A percentile compares a stretch with the other conserved stretches of the same genome.
These are phyloP conservation scores for Thinopyrum elongatum DNA, from an alignment of 176 grass and related monocot species.

Conservation along the genomic window DNA sequence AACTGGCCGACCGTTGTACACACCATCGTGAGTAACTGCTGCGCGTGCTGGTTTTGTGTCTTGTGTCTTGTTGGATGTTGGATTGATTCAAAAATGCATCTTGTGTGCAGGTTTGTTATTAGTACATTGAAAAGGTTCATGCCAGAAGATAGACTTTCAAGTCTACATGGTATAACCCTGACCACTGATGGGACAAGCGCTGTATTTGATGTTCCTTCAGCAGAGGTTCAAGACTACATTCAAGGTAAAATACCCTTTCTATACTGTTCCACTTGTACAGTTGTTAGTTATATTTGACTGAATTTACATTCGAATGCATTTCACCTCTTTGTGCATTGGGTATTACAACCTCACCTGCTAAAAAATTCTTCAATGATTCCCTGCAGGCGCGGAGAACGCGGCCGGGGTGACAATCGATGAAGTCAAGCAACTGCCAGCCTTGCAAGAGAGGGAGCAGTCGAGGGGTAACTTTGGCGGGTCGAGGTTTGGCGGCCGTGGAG, in stretches of 20 bases:
- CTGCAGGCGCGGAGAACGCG: slow-evolving; percentile 56
- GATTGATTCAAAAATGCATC: not conserved
- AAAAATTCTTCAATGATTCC: not conserved
- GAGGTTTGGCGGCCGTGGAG: slow-evolving; percentile 40
- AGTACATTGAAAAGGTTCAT: slow-evolving; percentile 80
- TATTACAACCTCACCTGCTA: not conserved
- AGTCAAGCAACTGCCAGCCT: slow-evolving; percentile 60
- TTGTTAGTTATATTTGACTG: not conserved
- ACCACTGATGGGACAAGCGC: slow-evolving; percentile 76
- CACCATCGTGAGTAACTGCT: slow-evolving; percentile 58
- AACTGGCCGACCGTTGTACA: slow-evolving; percentile 68
- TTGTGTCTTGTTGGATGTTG: not conserved
- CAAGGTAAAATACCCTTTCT: slow-evolving; percentile 53
- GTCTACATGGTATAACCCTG: slow-evolving; percentile 64
- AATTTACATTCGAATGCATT: not conserved
- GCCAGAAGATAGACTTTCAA: slow-evolving; percentile 76
- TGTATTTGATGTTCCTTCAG: slow-evolving; percentile 94
- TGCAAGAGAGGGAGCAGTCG: slow-evolving; percentile 78
- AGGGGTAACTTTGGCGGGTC: slow-evolving; percentile 7
- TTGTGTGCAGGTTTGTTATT: slow-evolving; percentile 62
- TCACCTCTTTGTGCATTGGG: not conserved
- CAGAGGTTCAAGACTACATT: slow-evolving; percentile 68
- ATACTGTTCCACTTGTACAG: not conserved
- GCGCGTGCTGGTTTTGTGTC: not conserved
- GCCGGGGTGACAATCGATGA: slow-evolving; percentile 70